Base-by-base conservation (phyloP, 2,329 filamentous ascomycete genomes). In the Arthrobotrys sinensis region DNA sequence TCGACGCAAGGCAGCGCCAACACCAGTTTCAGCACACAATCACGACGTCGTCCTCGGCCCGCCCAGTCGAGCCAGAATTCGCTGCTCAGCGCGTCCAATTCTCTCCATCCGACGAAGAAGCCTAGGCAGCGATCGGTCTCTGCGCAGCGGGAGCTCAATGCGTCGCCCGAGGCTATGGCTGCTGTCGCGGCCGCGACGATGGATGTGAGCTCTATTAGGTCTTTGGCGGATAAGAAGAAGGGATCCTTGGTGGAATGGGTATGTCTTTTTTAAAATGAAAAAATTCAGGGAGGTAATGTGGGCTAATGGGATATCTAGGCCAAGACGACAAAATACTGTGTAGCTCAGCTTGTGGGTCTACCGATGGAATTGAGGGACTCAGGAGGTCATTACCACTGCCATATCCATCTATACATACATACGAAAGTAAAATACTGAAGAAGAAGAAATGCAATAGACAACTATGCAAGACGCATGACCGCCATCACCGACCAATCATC, bases 401-500 rank as follows among this genome's bases (percentile, higher is more conserved):
- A 10, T 19, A 36, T 19, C 8, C 7, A 52, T 57, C 8, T 16
- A 1, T 19, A 48, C 16, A 10, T 40, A 19, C 36, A 60, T 21
- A 28, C 2, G 52, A 57, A 16, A 10, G 36, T 24, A 46, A 34
- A 43, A 3, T 68, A 16, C 50, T 53, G 28, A 60, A 36, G 11
- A 11, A 28, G 6, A 12, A n/a, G n/a, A 45, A 45, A 12, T 28
- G 24, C 2, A 52, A 45, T 53, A 48, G 64, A 68, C 38, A 80
- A 69, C 57, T 80, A 81, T 38, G 76, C 75, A 10, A 80, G 71
- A 81, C 81, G 85, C 82, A 76, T 86, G 82, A 70, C 83, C 19
- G 81, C 81, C 14, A 64, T 77, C 28, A 80, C 80, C 10, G 79
- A 89, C 84, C 89, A 88, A 46, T 88, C 87, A 77, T 89, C 86